Conservation (phyloP, 352 stramenopile species). For the Phytopythium boreale region DNA sequence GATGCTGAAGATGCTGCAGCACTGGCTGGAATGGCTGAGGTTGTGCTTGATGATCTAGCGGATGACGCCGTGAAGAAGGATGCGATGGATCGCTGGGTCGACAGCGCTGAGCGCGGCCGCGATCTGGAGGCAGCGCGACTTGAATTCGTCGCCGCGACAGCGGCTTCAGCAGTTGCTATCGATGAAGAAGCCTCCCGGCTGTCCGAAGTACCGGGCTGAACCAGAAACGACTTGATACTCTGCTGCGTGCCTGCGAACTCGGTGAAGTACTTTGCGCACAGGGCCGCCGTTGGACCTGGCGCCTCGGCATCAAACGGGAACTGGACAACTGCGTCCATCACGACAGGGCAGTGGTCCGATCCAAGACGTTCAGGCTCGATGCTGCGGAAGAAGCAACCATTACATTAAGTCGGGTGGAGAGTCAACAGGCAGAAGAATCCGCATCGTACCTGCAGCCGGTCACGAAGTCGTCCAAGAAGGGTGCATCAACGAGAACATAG, state of each 20-base stretch:
- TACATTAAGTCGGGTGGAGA: not conserved
- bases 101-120: not conserved
- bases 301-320: conserved; percentile 14
- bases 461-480: conserved; percentile 40
- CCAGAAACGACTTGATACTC: conserved; percentile 48
- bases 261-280: conserved; percentile 67
- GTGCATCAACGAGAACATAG: conserved; percentile 80
- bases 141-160: not conserved
- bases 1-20: not conserved
- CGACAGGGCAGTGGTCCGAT: conserved; percentile 82
- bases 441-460: conserved; percentile 50
- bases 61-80: conserved; percentile 40
- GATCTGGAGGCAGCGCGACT: not conserved
- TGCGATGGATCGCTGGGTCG: conserved; percentile 33
- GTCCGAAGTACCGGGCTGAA: conserved; percentile 4
- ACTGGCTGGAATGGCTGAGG: not conserved
- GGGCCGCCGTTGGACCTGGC: conserved; percentile 26
- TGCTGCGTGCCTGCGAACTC: conserved; percentile 82
- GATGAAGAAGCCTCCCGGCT: not conserved
- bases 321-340: conserved; percentile 38
- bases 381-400: conserved; percentile 16
- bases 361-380: conserved; percentile 55
- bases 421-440: not conserved
- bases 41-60: conserved; percentile 6
- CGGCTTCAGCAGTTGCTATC: not conserved